phyloP scores from a whole-genome alignment of 306 rosid species.

The Glycyrrhiza uralensis region DNA sequence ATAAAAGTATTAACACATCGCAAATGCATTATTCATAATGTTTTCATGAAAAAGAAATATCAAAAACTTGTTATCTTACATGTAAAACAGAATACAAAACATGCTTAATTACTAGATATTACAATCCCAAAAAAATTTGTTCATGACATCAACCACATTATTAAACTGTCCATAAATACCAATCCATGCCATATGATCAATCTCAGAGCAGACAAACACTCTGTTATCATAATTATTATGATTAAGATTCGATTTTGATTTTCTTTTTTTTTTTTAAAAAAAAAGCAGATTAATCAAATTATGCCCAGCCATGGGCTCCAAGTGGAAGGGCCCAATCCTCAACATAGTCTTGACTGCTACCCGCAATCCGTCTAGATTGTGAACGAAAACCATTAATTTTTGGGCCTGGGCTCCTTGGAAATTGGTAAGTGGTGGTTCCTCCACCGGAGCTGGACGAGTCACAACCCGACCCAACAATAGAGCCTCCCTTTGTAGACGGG shows the following conservation, averaged over 20 bases:
- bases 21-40: no score
- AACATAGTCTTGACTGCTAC: constrained; percentile 40
- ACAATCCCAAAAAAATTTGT: constrained; percentile 14
- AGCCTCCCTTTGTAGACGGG: constrained; percentile 38
- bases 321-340: constrained; percentile 74
- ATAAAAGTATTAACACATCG: no score
- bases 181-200: constrained; percentile 7
- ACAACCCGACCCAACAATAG: constrained; percentile 31
- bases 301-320: constrained; percentile 63
- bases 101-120: not conserved
- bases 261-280: not conserved
- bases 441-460: constrained; percentile 76
- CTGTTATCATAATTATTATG: not conserved
- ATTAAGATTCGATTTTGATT: no score
- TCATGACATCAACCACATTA: constrained; percentile 23
- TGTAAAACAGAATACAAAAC: not conserved
- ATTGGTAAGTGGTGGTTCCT: constrained; percentile 28
- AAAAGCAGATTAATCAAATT: constrained; percentile 23
- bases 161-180: constrained; percentile 16
- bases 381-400: constrained; percentile 31
- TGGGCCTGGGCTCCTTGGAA: constrained; percentile 63
- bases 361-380: constrained; percentile 34
- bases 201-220: not conserved
- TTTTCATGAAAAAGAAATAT: not conserved
- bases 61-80: not conserved